A percentile compares a stretch with the other conserved stretches of the same genome.
These are phyloP conservation scores for Harringtonia aguacate DNA, from an alignment of 2,329 filamentous ascomycete genomes.

Conservation along the genomic window DNA sequence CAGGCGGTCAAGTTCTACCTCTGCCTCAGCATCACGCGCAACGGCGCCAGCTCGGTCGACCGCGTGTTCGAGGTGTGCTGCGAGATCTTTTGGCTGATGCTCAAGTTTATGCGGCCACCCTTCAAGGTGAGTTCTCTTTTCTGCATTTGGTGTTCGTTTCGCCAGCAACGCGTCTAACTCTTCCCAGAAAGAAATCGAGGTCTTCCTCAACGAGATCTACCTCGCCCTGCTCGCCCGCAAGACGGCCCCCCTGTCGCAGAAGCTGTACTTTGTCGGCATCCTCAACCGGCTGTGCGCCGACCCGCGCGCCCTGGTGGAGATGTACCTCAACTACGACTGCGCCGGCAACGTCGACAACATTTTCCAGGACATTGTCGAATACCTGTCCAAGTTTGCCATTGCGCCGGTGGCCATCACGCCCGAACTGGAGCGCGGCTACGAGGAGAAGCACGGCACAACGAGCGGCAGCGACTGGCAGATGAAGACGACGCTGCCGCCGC, in stretches of 20 bases:
- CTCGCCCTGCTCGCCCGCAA: slow-evolving; percentile 81
- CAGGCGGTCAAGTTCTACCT: slow-evolving; percentile 96
- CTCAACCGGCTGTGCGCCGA: slow-evolving; percentile 77
- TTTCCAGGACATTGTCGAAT: slow-evolving; percentile 90
- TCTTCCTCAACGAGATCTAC: slow-evolving; percentile 97
- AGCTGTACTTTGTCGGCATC: slow-evolving; percentile 81
- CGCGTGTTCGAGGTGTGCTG: slow-evolving; percentile 90
- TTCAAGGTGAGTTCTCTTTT: slow-evolving; percentile 58
- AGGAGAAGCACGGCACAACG: slow-evolving; percentile 60
- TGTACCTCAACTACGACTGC: slow-evolving; percentile 97
- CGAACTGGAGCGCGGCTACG: slow-evolving; percentile 74
- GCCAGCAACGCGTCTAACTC: neutral
- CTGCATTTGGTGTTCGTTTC: neutral
- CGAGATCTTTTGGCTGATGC: slow-evolving; percentile 96
- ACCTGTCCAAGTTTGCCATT: slow-evolving; percentile 79
- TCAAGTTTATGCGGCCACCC: slow-evolving; percentile 84
- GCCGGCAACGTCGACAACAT: slow-evolving; percentile 94
- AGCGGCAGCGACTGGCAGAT: slow-evolving; percentile 71
- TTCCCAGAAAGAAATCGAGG: slow-evolving; percentile 85
- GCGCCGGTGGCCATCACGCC: slow-evolving; percentile 65
- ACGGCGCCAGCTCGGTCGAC: slow-evolving; percentile 87
- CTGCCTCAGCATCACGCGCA: slow-evolving; percentile 86
- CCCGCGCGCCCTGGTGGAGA: slow-evolving; percentile 80
- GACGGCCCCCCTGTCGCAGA: slow-evolving; percentile 79
- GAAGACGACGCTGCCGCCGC: slow-evolving; percentile 74